Conservation (phyloP, 257 asterid species). For the Solanum chmielewskii region DNA sequence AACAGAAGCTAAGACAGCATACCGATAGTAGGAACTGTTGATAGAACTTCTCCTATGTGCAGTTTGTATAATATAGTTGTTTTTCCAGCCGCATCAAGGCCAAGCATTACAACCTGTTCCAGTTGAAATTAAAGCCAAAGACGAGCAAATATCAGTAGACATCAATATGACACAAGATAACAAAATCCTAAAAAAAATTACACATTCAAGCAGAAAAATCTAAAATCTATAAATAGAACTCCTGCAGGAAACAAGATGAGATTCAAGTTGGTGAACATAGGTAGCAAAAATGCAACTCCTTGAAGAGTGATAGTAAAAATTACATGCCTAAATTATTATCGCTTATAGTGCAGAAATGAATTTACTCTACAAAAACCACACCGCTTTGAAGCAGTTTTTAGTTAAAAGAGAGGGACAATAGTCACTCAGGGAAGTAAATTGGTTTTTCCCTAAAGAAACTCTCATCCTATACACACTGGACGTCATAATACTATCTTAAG, state of each 20-base stretch:
- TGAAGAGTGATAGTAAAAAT: background rate
- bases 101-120: conserved; percentile 94
- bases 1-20: conserved; percentile 9
- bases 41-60: conserved; percentile 95
- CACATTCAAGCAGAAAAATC: background rate
- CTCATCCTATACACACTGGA: background rate
- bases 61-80: conserved; percentile 93
- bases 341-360: background rate
- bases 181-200: background rate
- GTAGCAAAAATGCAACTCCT: background rate
- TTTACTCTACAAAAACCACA: background rate
- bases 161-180: background rate
- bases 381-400: background rate
- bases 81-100: conserved; percentile 99
- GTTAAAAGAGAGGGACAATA: background rate
- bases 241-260: background rate
- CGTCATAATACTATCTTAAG: background rate
- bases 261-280: background rate
- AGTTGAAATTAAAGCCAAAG: background rate
- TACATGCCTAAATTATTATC: background rate
- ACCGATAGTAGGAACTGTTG: conserved; percentile 99
- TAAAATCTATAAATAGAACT: background rate
- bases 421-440: background rate
- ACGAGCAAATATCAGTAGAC: background rate
- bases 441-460: background rate